phyloP scores from a whole-genome alignment of 1,284 basidiomycete species.

The Irpex sp. region DNA sequence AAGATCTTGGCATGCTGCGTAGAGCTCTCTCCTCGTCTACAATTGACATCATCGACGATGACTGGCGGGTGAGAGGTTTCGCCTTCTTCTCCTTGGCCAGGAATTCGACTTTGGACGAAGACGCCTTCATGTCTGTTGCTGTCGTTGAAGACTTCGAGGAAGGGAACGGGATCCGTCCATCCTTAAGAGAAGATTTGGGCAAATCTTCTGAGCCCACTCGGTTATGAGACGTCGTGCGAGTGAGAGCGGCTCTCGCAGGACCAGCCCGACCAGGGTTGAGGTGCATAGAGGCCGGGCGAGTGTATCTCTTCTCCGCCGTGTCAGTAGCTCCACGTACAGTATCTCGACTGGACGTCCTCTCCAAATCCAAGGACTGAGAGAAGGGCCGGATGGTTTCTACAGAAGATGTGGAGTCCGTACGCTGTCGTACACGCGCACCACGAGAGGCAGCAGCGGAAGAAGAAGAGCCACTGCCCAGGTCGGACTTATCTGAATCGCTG shows the following conservation, averaged over 20 bases:
- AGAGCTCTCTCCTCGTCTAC: background rate
- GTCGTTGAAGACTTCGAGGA: background rate
- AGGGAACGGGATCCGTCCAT: background rate
- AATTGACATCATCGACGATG: slow-evolving; percentile 1
- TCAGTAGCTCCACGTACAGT: background rate
- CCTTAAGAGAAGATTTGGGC: background rate
- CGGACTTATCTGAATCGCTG: background rate
- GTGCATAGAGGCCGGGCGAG: background rate
- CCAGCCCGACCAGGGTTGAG: background rate
- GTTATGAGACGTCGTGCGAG: background rate
- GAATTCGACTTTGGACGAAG: background rate
- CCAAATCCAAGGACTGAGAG: background rate
- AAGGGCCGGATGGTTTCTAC: background rate
- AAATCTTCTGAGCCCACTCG: background rate
- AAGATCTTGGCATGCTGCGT: background rate
- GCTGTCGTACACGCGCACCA: background rate
- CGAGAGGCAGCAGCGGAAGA: background rate
- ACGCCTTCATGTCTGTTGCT: background rate
- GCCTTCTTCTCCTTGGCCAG: background rate
- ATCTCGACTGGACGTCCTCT: background rate
- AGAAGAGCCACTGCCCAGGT: background rate
- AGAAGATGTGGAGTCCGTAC: background rate
- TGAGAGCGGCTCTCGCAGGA: background rate
- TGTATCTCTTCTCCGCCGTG: background rate
- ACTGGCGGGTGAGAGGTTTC: background rate